Conservation (phyloP, 257 asterid genomes). For the Nicotiana knightiana region DNA sequence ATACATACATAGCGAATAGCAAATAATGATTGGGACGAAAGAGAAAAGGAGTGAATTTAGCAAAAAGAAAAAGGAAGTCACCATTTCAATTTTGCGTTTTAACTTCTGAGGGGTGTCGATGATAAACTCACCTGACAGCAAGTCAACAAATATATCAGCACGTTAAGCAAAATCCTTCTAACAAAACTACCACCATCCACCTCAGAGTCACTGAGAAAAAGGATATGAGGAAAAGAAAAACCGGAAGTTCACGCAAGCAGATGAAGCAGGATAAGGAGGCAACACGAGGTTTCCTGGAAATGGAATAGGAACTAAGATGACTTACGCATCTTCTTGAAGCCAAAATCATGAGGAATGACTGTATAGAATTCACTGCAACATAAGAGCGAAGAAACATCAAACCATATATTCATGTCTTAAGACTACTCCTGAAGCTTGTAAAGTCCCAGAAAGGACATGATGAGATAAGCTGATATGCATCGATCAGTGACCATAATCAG, state of each 20-base stretch:
- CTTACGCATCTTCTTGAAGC: constrained; percentile 75
- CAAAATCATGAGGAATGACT: constrained; percentile 92
- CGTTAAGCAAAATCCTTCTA: background rate
- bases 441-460: background rate
- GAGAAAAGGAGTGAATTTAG: background rate
- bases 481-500: background rate
- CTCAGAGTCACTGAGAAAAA: background rate
- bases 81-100: constrained; percentile 85
- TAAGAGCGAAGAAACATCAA: constrained; percentile 9
- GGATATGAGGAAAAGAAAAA: background rate
- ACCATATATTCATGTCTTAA: background rate
- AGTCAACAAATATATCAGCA: constrained; percentile 16
- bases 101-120: constrained; percentile 91
- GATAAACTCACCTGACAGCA: constrained; percentile 61
- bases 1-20: background rate
- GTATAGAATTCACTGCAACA: constrained; percentile 87
- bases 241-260: background rate
- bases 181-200: background rate
- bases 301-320: constrained; percentile 22
- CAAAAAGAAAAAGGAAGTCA: constrained; percentile 27
- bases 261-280: background rate
- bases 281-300: background rate
- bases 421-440: background rate
- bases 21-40: background rate
- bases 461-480: background rate